Conservation (phyloP, 108 stramenopile species). For the Cyclostephanos invisitatus region DNA sequence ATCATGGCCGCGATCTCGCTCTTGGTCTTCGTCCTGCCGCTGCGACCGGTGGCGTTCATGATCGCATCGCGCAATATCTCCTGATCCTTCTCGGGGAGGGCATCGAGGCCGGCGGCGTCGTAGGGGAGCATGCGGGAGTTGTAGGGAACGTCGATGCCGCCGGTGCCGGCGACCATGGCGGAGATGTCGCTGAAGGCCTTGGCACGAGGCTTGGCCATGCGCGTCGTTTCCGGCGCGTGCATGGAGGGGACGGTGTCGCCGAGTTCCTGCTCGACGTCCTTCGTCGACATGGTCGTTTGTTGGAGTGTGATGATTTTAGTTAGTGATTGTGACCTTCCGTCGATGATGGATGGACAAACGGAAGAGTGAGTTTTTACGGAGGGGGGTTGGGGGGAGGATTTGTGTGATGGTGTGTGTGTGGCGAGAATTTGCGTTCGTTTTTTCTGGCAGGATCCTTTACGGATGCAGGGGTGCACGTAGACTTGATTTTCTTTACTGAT, state of each 20-base stretch:
- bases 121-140: slow-evolving; percentile 1
- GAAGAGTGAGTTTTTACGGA: no score
- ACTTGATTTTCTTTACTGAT: no score
- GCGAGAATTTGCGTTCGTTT: no score
- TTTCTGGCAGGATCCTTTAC: no score
- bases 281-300: no score
- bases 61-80: background rate
- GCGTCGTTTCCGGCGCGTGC: background rate
- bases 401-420: no score
- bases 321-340: no score
- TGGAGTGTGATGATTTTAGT: no score
- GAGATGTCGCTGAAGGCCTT: slow-evolving; percentile 2
- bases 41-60: background rate
- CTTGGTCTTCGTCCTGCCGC: slow-evolving; percentile 32
- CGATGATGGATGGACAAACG: no score
- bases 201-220: background rate
- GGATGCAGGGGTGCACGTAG: no score
- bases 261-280: no score
- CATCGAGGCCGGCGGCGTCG: background rate
- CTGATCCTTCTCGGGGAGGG: background rate
- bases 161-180: background rate
- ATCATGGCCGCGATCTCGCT: slow-evolving; percentile 34
- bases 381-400: no score
- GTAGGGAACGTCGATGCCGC: background rate
- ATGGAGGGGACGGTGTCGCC: background rate